Evolutionary conservation across 306 rosid genomes (phyloP).

Genomic region (Spatholobus suberectus): DNA sequence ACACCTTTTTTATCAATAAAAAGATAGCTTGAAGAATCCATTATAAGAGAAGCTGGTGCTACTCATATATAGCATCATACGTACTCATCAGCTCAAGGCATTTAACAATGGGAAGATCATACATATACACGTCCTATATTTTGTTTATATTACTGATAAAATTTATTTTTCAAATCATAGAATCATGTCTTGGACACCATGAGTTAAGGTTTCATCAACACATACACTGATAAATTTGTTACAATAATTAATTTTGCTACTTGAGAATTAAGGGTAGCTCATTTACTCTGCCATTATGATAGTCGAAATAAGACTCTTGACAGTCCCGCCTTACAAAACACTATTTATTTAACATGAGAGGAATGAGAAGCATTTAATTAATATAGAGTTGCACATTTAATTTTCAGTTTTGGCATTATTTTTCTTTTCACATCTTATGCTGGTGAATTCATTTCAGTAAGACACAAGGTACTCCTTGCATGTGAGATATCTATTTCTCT

Average conservation of each 20-base stretch:
- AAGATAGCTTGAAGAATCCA: conserved; percentile 21
- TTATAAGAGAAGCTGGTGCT: background rate
- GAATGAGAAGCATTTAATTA: conserved; percentile 16
- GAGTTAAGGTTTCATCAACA: conserved; percentile 5
- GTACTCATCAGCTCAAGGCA: background rate
- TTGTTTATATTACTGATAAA: background rate
- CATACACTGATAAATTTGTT: background rate
- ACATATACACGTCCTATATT: background rate
- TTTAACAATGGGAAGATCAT: background rate
- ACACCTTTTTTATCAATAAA: background rate
- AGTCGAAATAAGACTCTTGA: background rate
- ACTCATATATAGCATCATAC: background rate
- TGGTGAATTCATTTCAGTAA: conserved; percentile 32
- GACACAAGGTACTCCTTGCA: conserved; percentile 36
- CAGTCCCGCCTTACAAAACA: background rate
- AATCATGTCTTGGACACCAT: conserved; percentile 11
- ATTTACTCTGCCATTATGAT: background rate
- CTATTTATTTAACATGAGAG: conserved; percentile 17
- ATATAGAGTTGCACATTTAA: background rate
- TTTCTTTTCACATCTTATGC: background rate
- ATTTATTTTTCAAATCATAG: background rate
- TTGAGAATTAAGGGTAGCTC: background rate
- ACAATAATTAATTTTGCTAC: background rate
- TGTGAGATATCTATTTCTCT: background rate
- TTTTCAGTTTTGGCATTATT: background rate